phyloP scores from a whole-genome alignment of 805 yeast genomes.

The Kregervanrija fluxuum region DNA sequence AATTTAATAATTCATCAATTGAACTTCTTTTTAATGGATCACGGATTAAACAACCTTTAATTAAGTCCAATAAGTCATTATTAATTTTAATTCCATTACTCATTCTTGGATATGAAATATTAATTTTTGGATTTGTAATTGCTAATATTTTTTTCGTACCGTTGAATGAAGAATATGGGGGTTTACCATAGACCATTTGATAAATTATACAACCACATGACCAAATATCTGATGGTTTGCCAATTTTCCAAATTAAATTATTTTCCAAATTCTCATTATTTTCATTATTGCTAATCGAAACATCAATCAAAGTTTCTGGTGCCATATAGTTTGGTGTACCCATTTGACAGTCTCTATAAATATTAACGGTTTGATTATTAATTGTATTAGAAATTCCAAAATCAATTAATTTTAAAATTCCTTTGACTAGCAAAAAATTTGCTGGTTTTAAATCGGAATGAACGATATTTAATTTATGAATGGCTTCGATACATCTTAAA shows the following conservation, averaged over 20 bases:
- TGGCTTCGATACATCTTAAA: conserved; percentile 75
- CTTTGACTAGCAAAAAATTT: conserved; percentile 73
- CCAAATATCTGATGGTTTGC: conserved; percentile 96
- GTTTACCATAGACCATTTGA: conserved; percentile 90
- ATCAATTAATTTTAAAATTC: conserved; percentile 81
- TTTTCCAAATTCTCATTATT: conserved; percentile 16
- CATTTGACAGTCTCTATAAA: conserved; percentile 82
- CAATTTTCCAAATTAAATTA: conserved; percentile 60
- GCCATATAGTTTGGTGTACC: conserved; percentile 99
- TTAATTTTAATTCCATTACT: conserved; percentile 16
- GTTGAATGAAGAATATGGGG: conserved; percentile 78
- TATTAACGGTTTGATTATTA: conserved; percentile 84
- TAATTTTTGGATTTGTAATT: conserved; percentile 76
- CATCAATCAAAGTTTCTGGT: conserved; percentile 83
- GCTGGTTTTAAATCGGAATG: conserved; percentile 47
- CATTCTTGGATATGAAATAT: conserved; percentile 54
- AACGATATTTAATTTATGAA: conserved; percentile 81
- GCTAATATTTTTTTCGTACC: conserved; percentile 77
- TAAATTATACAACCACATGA: conserved; percentile 94
- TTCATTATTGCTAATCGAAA: conserved; percentile 6
- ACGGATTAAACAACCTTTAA: conserved; percentile 63
- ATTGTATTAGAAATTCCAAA: conserved; percentile 95
- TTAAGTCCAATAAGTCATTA: conserved; percentile 51
- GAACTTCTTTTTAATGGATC: conserved; percentile 66
- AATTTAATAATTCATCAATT: conserved; percentile 48